A percentile compares a stretch with the other conserved stretches of the same genome.
Conservation (phyloP, 108 stramenopile species). For the Craspedostauros australis region DNA sequence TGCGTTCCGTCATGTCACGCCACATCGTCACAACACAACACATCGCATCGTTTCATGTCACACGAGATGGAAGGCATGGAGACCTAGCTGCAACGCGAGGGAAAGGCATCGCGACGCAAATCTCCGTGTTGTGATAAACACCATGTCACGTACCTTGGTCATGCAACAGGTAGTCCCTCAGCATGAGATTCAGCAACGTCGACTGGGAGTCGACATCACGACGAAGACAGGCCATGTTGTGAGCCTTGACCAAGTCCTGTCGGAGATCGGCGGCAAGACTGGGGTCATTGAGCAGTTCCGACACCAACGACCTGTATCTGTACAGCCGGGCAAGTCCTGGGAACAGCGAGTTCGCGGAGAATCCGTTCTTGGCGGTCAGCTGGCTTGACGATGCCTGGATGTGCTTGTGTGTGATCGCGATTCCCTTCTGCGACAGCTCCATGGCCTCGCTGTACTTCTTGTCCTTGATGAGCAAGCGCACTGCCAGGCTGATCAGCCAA, state of each 20-base stretch:
- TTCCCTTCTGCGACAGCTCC: conserved; percentile 37
- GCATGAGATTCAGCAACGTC: conserved; percentile 77
- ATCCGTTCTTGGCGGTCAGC: conserved; percentile 20
- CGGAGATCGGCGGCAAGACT: conserved; percentile 29
- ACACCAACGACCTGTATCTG: conserved; percentile 62
- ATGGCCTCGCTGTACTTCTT: conserved; percentile 35
- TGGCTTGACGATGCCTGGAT: conserved; percentile 32
- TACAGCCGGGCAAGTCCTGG: conserved; percentile 75
- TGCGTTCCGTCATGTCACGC: no score
- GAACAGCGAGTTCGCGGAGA: conserved; percentile 46
- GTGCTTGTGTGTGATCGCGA: conserved; percentile 44
- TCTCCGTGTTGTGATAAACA: no score
- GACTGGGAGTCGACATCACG: conserved; percentile 75
- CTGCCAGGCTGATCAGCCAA: conserved; percentile 61
- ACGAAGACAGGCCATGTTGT: conserved; percentile 70
- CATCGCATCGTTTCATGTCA: no score
- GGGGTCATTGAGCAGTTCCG: conserved; percentile 39
- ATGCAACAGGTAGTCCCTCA: conserved; percentile 59
- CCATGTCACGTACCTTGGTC: conserved; percentile 73
- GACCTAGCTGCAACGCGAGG: not conserved
- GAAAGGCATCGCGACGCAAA: no score
- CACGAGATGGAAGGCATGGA: no score
- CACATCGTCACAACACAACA: no score
- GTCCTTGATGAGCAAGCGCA: conserved; percentile 59
- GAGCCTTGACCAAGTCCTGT: conserved; percentile 51